Evolutionary conservation across 1,284 basidiomycete genomes (phyloP), one percentile per base, ranked within the genome.

Genomic region (Naganishia cerealis): DNA sequence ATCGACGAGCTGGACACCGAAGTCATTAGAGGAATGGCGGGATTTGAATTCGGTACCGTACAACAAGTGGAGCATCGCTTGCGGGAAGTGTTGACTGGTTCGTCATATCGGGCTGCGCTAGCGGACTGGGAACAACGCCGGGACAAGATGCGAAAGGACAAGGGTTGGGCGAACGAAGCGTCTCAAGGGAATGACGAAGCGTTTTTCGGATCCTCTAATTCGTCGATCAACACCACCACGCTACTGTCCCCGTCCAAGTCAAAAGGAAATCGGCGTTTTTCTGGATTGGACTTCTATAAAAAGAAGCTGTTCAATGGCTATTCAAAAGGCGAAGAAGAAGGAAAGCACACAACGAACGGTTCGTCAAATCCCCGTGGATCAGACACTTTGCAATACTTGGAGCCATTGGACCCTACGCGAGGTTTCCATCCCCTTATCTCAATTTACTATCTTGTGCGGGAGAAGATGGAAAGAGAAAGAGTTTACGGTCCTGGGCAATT

Each of bases 391-490:
- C 67, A 24, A n/a, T 71, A 79, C 42, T 77, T 80, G 72, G 83
- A 84, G 65, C 78, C 79, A 1, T 74, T 84, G 13, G 94, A 99
- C 76, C 95, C 96, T 8, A 95, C 92, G 5, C 85, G 87, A 65
- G 94, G 93, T 3, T 99, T 92, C 82, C 93, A 98, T 78, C 94
- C 94, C 0, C 85, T 99, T 40, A 86, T 99, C 66, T 94, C 93
- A 29, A 96, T 99, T 81, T 99, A 99, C 78, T 98, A 90, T 82
- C 87, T 99, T 21, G 92, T 95, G 1, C 84, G 90, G 66, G 95
- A 99, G 82, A 97, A 97, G 84, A 86, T 94, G 78, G 94, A 98
- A 76, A 85, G 95, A 61, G 94, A 98, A 75, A 86, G 86, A 68
- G 90, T 98, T 4, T 98, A 94, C 79, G 95, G 95, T 0, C 88